Evolutionary conservation across 306 rosid species (phyloP).

Genomic region (Dryas alaskensis): DNA sequence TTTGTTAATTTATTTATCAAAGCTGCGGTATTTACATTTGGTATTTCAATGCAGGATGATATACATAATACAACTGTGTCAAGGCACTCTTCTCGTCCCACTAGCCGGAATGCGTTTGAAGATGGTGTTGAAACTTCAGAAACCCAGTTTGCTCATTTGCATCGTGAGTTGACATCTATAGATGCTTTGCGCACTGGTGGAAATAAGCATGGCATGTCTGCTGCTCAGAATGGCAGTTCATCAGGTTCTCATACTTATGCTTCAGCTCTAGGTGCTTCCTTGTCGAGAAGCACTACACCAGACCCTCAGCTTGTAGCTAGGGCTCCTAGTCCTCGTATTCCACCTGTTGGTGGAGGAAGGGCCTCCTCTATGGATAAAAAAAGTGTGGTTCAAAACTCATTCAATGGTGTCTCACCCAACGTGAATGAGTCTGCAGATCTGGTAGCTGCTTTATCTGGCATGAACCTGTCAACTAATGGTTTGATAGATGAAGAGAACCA

Average conservation of each 20-base stretch:
- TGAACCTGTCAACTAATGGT: conserved; percentile 64
- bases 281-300: conserved; percentile 87
- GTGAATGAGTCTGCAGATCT: conserved; percentile 64
- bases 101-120: conserved; percentile 81
- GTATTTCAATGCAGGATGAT: conserved; percentile 39
- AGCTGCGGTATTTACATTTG: not conserved
- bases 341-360: conserved; percentile 78
- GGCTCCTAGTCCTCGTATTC: conserved; percentile 86
- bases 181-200: conserved; percentile 46
- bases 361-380: conserved; percentile 58
- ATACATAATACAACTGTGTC: conserved; percentile 29
- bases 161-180: conserved; percentile 45
- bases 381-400: conserved; percentile 50
- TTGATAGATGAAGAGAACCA: conserved; percentile 53
- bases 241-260: conserved; percentile 72
- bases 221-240: conserved; percentile 47
- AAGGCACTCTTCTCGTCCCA: conserved; percentile 78
- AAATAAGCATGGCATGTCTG: conserved; percentile 57
- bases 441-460: conserved; percentile 70
- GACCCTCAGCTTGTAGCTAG: conserved; percentile 76
- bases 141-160: conserved; percentile 51
- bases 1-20: conserved; percentile 2
- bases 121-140: conserved; percentile 70
- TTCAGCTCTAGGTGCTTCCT: conserved; percentile 75
- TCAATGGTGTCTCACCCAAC: conserved; percentile 46